A percentile compares a stretch with the other conserved stretches of the same genome.
phyloP scores from a whole-genome alignment of 768 basidiomycete genomes.

The Phlebiopsis flavidoalba region DNA sequence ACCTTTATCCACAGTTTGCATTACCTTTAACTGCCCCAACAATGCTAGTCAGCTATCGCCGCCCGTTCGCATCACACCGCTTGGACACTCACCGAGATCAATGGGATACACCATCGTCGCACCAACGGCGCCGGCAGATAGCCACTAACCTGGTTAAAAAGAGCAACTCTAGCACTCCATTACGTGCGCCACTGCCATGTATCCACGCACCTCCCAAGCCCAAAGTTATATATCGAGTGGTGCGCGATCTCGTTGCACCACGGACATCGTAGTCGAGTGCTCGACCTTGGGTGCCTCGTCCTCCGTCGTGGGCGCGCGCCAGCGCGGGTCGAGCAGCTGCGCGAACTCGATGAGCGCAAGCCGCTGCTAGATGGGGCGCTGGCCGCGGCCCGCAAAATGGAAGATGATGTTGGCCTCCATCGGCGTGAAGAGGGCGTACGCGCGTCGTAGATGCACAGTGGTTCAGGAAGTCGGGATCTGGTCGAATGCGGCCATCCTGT shows the following conservation, averaged over 20 bases:
- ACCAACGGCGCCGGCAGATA: slow-evolving; percentile 87
- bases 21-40: slow-evolving; percentile 65
- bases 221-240: slow-evolving; percentile 84
- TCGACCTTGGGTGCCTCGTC: slow-evolving; percentile 36
- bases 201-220: slow-evolving; percentile 65
- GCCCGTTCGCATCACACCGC: neutral
- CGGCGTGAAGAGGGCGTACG: slow-evolving; percentile 92
- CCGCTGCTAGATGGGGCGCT: slow-evolving; percentile 54
- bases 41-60: neutral
- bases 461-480: slow-evolving; percentile 93
- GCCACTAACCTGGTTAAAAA: slow-evolving; percentile 49
- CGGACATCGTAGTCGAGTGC: slow-evolving; percentile 29
- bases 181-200: neutral
- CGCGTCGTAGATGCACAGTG: slow-evolving; percentile 81
- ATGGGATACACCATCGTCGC: slow-evolving; percentile 99
- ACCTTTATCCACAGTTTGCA: neutral
- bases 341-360: slow-evolving; percentile 89
- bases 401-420: slow-evolving; percentile 99
- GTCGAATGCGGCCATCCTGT: slow-evolving; percentile 96
- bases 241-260: slow-evolving; percentile 55
- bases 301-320: slow-evolving; percentile 72
- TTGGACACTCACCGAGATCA: slow-evolving; percentile 65
- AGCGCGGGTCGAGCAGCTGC: slow-evolving; percentile 86
- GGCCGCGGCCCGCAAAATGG: slow-evolving; percentile 92
- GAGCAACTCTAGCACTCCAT: neutral